A percentile compares a stretch with the other conserved stretches of the same genome.
These are phyloP conservation scores for Penicillium coprophilum DNA, from an alignment of 495 filamentous ascomycete genomes.

Conservation along the genomic window DNA sequence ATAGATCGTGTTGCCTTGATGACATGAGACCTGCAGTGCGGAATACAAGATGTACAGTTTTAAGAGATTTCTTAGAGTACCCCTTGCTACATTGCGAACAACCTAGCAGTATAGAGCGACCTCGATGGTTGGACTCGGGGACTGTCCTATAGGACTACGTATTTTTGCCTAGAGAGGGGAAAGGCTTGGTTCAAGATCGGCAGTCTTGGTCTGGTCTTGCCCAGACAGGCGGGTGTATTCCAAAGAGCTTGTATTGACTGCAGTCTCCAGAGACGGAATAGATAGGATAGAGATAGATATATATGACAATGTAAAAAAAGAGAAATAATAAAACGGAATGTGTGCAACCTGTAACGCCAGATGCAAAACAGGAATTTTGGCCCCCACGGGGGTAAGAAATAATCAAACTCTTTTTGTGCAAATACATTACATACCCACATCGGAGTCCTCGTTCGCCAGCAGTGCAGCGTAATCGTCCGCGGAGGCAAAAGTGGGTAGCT, in stretches of 20 bases:
- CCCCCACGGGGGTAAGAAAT: conserved; percentile 6
- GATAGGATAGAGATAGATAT: background rate
- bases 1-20: background rate
- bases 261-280: background rate
- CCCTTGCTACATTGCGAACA: background rate
- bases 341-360: conserved; percentile 8
- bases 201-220: background rate
- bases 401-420: background rate
- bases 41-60: background rate
- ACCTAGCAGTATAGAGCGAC: background rate
- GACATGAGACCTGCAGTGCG: background rate
- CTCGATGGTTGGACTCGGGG: background rate
- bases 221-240: background rate
- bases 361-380: conserved; percentile 16
- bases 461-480: conserved; percentile 90
- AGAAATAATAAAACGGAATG: background rate
- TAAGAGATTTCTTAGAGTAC: background rate
- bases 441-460: conserved; percentile 64
- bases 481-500: conserved; percentile 87
- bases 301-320: conserved; percentile 3
- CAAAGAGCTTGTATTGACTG: background rate
- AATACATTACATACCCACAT: conserved; percentile 49
- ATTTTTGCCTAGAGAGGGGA: background rate
- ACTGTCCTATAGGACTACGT: background rate
- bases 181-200: background rate